phyloP scores from a whole-genome alignment of 2,329 filamentous ascomycete species.

The Neofusicoccum laricinum region DNA sequence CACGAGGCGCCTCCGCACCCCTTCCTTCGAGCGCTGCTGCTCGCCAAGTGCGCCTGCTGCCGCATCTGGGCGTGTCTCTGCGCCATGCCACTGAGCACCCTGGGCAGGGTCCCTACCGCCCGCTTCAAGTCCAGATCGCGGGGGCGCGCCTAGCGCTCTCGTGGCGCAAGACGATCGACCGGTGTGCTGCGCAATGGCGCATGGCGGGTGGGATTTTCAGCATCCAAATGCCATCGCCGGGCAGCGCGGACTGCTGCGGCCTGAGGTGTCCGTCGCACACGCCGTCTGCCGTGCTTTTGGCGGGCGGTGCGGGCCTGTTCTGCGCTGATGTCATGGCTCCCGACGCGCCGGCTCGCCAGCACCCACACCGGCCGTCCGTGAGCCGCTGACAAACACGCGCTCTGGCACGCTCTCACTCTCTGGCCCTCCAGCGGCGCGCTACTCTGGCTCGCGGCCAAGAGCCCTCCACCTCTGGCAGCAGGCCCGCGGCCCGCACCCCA shows the following conservation, averaged over 20 bases:
- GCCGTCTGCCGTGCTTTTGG: background rate
- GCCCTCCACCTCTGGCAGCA: no score
- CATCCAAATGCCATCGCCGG: background rate
- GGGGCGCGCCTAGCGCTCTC: background rate
- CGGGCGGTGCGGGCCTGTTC: background rate
- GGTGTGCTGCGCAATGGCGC: background rate
- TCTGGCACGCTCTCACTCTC: no score
- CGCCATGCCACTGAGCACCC: slow-evolving; percentile 4
- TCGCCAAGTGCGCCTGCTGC: background rate
- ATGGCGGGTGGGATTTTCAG: background rate
- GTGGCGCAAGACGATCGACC: background rate
- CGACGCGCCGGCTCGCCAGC: background rate
- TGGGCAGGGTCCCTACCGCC: background rate
- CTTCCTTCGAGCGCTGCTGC: background rate
- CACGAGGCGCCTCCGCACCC: background rate
- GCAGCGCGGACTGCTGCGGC: background rate
- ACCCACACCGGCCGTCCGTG: background rate
- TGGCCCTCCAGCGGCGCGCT: no score
- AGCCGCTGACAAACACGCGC: background rate
- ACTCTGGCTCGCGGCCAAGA: no score
- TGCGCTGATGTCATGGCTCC: background rate
- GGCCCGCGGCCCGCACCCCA: background rate
- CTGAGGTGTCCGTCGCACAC: background rate
- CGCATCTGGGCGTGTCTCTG: slow-evolving; percentile 1
- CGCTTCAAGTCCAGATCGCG: slow-evolving; percentile 1